Percentiles rank a stretch among this genome's conserved stretches.
Conservation (phyloP, 345 rosid genomes). For the Citrus glauca region DNA sequence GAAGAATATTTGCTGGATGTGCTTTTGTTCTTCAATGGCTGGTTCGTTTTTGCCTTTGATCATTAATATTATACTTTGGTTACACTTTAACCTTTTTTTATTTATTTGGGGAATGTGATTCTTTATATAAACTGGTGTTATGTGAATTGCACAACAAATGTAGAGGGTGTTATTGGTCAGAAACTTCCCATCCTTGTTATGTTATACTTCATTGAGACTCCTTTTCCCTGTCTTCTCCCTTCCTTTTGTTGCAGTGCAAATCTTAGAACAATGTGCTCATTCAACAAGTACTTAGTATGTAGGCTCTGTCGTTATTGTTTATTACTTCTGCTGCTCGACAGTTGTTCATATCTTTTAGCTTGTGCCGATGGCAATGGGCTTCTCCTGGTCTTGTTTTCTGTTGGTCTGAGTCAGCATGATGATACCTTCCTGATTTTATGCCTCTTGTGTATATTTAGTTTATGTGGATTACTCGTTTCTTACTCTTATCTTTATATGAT, state of each 20-base stretch:
- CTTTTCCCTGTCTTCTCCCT: not conserved
- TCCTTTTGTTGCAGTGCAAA: too few species aligned
- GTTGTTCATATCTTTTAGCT: not conserved
- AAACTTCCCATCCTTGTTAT: not conserved
- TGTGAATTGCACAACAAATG: not conserved
- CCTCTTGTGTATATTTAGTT: not conserved
- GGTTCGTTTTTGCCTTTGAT: conserved; percentile 52
- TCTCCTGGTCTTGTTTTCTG: not conserved
- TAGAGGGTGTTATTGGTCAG: not conserved
- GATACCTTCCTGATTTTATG: not conserved
- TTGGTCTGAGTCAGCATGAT: not conserved
- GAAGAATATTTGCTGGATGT: conserved; percentile 96
- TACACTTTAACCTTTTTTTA: not conserved
- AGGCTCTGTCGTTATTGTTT: not conserved
- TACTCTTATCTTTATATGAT: not conserved
- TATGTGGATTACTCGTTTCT: not conserved
- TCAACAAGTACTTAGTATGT: not conserved
- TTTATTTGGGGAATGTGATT: not conserved
- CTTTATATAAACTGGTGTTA: not conserved
- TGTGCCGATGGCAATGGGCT: not conserved
- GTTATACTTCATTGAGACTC: not conserved
- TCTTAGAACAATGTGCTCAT: not conserved
- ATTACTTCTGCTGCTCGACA: not conserved
- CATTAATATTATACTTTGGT: not conserved
- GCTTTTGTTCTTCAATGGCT: conserved; percentile 90